Conservation (phyloP, 495 filamentous ascomycete species). For the Cercophora sp. region DNA sequence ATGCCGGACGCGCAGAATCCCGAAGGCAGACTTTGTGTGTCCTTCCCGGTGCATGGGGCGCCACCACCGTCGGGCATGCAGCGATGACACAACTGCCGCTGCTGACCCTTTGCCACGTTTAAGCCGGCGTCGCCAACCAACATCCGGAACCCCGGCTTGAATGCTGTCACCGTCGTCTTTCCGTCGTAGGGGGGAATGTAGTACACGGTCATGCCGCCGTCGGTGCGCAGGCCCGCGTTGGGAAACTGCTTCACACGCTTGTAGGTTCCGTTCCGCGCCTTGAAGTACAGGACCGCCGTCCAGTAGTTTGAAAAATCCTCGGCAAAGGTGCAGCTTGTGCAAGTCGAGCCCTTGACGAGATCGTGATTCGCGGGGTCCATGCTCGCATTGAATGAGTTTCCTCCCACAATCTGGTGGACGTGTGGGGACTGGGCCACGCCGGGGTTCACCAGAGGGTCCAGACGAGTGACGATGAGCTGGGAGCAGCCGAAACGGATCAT, state of each 20-base stretch:
- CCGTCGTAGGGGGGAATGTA: slow-evolving; percentile 47
- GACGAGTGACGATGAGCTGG: slow-evolving; percentile 37
- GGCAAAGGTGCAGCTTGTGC: slow-evolving; percentile 38
- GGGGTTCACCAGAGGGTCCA: slow-evolving; percentile 40
- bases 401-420: slow-evolving; percentile 41
- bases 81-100: slow-evolving; percentile 40
- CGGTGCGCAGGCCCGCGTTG: slow-evolving; percentile 37
- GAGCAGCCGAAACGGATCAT: slow-evolving; percentile 44
- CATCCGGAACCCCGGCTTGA: slow-evolving; percentile 43
- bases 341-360: slow-evolving; percentile 33
- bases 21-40: slow-evolving; percentile 40
- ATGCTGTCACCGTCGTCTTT: slow-evolving; percentile 41
- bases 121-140: slow-evolving; percentile 34
- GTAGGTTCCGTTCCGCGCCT: slow-evolving; percentile 40
- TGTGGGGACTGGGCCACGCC: slow-evolving; percentile 33
- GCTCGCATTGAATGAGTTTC: slow-evolving; percentile 38
- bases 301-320: slow-evolving; percentile 47
- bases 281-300: slow-evolving; percentile 43
- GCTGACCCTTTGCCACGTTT: slow-evolving; percentile 23
- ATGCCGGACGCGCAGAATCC: slow-evolving; percentile 41
- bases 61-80: slow-evolving; percentile 42
- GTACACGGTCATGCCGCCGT: slow-evolving; percentile 46
- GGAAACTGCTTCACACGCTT: slow-evolving; percentile 42
- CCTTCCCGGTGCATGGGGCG: slow-evolving; percentile 44
- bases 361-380: slow-evolving; percentile 35